These are phyloP conservation scores for Rhododendron molle DNA, from an alignment of 148 eudicot genomes.

Conservation along the genomic window DNA sequence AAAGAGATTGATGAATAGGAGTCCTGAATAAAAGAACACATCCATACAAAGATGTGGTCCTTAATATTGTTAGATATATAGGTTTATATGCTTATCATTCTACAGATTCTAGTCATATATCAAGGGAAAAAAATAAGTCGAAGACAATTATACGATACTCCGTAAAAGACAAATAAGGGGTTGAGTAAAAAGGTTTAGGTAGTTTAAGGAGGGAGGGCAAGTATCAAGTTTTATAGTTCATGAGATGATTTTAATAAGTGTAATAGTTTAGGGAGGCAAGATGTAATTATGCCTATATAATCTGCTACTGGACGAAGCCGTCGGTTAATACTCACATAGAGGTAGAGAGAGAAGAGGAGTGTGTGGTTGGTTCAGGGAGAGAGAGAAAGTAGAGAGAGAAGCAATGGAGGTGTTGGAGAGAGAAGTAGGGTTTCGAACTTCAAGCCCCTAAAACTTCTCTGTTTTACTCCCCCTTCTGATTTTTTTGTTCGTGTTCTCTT, in stretches of 20 bases:
- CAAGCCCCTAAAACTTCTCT: neutral
- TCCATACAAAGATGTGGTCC: neutral
- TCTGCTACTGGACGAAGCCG: neutral
- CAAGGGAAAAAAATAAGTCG: too few species aligned
- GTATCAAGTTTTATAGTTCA: neutral
- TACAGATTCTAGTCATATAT: neutral
- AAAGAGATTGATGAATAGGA: neutral
- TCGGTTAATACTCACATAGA: neutral
- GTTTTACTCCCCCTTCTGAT: neutral
- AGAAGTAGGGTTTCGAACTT: conserved; percentile 6
- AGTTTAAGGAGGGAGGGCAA: neutral
- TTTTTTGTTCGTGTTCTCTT: neutral
- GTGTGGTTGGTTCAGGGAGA: neutral
- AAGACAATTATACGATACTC: neutral
- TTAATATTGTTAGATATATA: neutral
- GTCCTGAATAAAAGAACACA: neutral
- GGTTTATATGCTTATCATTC: neutral
- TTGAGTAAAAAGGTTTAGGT: neutral
- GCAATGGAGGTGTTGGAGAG: conserved; percentile 11
- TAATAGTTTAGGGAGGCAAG: neutral
- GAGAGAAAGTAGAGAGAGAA: neutral
- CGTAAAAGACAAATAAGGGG: neutral
- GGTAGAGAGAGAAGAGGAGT: neutral
- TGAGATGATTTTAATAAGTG: neutral
- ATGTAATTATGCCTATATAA: neutral